phyloP scores from a whole-genome alignment of 1,139 yeast genomes.

The Chernovozyma sophiae-reginae region DNA sequence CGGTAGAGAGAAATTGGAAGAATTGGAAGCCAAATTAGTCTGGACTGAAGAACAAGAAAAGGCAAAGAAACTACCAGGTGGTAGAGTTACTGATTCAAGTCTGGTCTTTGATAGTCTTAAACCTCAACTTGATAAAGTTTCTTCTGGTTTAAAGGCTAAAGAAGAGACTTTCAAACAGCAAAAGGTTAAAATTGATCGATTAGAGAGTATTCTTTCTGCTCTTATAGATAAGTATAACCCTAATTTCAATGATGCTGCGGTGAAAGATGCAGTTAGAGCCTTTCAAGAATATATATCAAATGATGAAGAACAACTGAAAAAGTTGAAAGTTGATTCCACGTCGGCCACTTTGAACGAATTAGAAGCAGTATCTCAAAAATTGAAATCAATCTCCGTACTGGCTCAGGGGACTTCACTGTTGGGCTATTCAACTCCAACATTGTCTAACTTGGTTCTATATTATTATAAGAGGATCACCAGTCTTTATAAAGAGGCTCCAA shows the following conservation, averaged over 20 bases:
- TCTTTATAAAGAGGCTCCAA: constrained; percentile 9
- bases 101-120: constrained; percentile 18
- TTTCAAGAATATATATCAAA: constrained; percentile 55
- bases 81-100: constrained; percentile 6
- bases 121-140: constrained; percentile 13
- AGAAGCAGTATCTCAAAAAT: not conserved
- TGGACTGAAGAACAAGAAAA: constrained; percentile 5
- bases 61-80: constrained; percentile 5
- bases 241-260: constrained; percentile 86
- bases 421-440: constrained; percentile 14
- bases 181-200: constrained; percentile 15
- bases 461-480: constrained; percentile 13
- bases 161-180: constrained; percentile 13
- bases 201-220: constrained; percentile 43
- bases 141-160: constrained; percentile 14
- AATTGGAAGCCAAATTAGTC: constrained; percentile 7
- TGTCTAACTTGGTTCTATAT: constrained; percentile 23
- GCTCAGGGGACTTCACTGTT: not conserved
- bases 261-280: constrained; percentile 62
- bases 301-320: constrained; percentile 15
- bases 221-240: constrained; percentile 70
- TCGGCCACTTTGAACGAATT: not conserved
- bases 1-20: constrained; percentile 18
- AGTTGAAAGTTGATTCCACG: not conserved
- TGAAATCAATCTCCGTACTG: not conserved